Evolutionary conservation across 805 yeast species (phyloP).

Genomic region (Yarrowia hollandica): DNA sequence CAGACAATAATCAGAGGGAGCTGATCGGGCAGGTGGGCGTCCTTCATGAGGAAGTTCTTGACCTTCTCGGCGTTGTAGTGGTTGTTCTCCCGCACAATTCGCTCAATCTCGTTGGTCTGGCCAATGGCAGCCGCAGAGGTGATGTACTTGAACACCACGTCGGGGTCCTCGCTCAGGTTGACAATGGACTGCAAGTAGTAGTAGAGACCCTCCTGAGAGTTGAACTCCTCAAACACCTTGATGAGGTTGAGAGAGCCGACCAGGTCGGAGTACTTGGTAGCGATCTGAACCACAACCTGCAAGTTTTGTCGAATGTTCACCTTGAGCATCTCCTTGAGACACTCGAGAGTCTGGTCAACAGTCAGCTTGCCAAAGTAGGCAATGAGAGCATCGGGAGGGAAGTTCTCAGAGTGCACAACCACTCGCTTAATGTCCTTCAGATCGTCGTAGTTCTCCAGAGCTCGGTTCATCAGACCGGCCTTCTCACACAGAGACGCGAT

Average conservation of each 20-base stretch:
- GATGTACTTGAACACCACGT: slow-evolving; percentile 93
- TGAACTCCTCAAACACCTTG: slow-evolving; percentile 89
- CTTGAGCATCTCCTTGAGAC: slow-evolving; percentile 82
- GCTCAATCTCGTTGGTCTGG: slow-evolving; percentile 90
- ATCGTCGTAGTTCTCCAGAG: slow-evolving; percentile 93
- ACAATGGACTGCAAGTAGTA: slow-evolving; percentile 92
- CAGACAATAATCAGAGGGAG: slow-evolving; percentile 94
- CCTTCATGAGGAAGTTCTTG: slow-evolving; percentile 87
- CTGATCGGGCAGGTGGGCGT: slow-evolving; percentile 90
- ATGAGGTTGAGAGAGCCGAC: slow-evolving; percentile 84
- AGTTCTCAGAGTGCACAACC: slow-evolving; percentile 72
- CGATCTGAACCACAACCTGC: slow-evolving; percentile 93
- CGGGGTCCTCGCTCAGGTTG: slow-evolving; percentile 88
- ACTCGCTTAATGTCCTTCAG: slow-evolving; percentile 94
- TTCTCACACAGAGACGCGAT: slow-evolving; percentile 91
- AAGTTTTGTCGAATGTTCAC: slow-evolving; percentile 79
- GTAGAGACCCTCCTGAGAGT: slow-evolving; percentile 89
- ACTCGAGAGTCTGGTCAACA: slow-evolving; percentile 87
- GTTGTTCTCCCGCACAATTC: slow-evolving; percentile 90
- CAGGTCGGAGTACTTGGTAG: slow-evolving; percentile 92
- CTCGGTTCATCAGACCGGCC: slow-evolving; percentile 94
- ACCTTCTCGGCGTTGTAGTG: slow-evolving; percentile 97
- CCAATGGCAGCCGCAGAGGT: slow-evolving; percentile 90
- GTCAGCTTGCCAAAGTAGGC: slow-evolving; percentile 88
- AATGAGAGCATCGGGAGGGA: slow-evolving; percentile 94